Base-by-base conservation (phyloP, 2,329 filamentous ascomycete genomes). In the Nothophaeocryptopus gaeumannii region DNA sequence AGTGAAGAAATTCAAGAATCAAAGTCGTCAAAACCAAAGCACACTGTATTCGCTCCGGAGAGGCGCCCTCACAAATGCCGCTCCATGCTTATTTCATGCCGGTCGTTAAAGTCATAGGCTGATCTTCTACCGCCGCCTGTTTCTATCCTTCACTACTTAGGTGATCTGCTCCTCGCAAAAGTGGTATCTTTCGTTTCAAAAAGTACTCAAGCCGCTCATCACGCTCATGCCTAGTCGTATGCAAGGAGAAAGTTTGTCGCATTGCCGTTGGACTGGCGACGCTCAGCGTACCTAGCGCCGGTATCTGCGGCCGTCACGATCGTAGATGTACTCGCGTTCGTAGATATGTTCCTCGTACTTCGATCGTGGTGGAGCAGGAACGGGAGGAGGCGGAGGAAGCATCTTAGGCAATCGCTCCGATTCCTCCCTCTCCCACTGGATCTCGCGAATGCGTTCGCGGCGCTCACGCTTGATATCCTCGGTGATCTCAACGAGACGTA, bases 401-500 rank as follows among this genome's bases (percentile, higher is more conserved):
- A 66, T 62, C 45, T 70, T 65, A 10, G 60, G 70, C 35, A 79
- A 72, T 45, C 77, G 74, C 57, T 77, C 76, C 47, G 79, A 76
- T 41, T 74, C 71, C 47, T 78, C 73, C 31, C 75, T 71, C 69
- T 88, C 84, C 65, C 77, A 83, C 63, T 83, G 75, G 48, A 84
- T 81, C 63, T 83, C 78, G 36, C 76, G 74, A 48, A 84, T 81
- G 26, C 57, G 75, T 51, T 78, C 75, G 48, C 77, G 76, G 42
- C 80, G 78, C 47, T 78, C 80, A 48, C 81, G 81, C 32, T 88
- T 86, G 63, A 96, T 93, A 13, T 88, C 81, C 54, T 95, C 87
- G 1, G 89, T 89, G 12, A 95, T 69, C 56, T 93, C 82, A 20
- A 95, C 88, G 3, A 97, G 81, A 56, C 86, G 83, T 37, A 89